These are phyloP conservation scores for Schwanniomyces sp. DNA, from an alignment of 805 yeast genomes.

Conservation along the genomic window DNA sequence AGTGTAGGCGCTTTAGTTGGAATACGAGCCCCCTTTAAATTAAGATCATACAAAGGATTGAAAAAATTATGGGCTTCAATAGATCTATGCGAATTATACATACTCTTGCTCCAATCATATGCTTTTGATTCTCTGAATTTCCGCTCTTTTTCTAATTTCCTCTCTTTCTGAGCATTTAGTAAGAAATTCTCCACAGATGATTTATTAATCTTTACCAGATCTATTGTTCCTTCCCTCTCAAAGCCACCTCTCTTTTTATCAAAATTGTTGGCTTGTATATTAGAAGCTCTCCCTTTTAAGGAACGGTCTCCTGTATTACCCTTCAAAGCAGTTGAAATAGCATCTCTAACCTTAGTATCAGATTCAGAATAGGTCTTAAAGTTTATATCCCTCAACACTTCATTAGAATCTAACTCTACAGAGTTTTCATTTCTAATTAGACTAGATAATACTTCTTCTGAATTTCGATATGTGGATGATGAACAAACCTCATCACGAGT, in stretches of 20 bases:
- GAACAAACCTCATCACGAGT: too few species aligned
- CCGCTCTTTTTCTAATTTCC: conserved; percentile 40
- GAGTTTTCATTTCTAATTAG: conserved; percentile 11
- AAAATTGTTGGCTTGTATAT: not conserved
- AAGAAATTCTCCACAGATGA: conserved; percentile 42
- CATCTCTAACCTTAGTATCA: conserved; percentile 21
- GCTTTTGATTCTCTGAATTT: conserved; percentile 50
- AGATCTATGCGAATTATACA: conserved; percentile 34
- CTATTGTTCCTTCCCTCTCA: not conserved
- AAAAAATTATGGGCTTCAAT: conserved; percentile 45
- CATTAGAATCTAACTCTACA: conserved; percentile 5
- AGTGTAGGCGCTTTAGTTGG: conserved; percentile 8
- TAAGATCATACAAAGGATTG: conserved; percentile 32
- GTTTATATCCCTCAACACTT: not conserved
- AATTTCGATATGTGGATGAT: conserved; percentile 13
- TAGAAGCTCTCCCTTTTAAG: not conserved
- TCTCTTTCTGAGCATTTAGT: conserved; percentile 40
- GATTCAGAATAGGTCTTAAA: conserved; percentile 1
- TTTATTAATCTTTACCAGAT: conserved; percentile 8
- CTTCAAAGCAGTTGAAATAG: conserved; percentile 21
- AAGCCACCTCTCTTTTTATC: conserved; percentile 6
- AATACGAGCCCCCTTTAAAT: conserved; percentile 8
- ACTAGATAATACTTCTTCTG: conserved; percentile 14
- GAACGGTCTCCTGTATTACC: conserved; percentile 3
- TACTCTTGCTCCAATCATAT: conserved; percentile 49